phyloP scores from a whole-genome alignment of 768 basidiomycete species.

The Leucocoprinus sp. region DNA sequence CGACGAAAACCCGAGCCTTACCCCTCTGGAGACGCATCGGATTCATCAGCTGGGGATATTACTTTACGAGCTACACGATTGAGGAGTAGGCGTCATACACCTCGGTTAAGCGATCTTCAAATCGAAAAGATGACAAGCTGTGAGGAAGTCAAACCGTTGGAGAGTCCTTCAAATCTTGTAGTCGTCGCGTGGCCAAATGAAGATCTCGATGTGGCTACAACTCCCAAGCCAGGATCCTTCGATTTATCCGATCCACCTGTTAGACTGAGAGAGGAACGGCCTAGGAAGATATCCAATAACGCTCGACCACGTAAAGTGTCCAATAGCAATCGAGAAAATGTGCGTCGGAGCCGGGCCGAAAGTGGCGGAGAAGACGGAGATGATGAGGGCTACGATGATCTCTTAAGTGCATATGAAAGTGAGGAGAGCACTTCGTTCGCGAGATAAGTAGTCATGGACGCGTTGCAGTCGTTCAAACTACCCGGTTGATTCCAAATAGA shows the following conservation, averaged over 20 bases:
- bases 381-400: slow-evolving; percentile 68
- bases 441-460: background rate
- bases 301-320: slow-evolving; percentile 40
- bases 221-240: slow-evolving; percentile 51
- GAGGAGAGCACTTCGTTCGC: slow-evolving; percentile 33
- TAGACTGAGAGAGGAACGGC: slow-evolving; percentile 20
- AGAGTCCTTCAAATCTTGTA: slow-evolving; percentile 38
- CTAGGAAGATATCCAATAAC: slow-evolving; percentile 27
- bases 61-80: slow-evolving; percentile 34
- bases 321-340: slow-evolving; percentile 28
- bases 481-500: too few species aligned
- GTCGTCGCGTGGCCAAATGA: slow-evolving; percentile 52
- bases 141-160: slow-evolving; percentile 19
- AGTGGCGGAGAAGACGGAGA: slow-evolving; percentile 73
- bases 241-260: slow-evolving; percentile 25
- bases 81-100: slow-evolving; percentile 44
- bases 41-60: slow-evolving; percentile 33
- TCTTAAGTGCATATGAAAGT: slow-evolving; percentile 77
- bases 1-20: slow-evolving; percentile 16
- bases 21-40: slow-evolving; percentile 35
- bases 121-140: slow-evolving; percentile 26
- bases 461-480: background rate
- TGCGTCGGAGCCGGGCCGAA: slow-evolving; percentile 34
- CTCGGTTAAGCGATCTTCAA: slow-evolving; percentile 40
- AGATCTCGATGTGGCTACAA: slow-evolving; percentile 38